Conservation (phyloP, 2,329 filamentous ascomycete species). For the Hypoxylon sp. region DNA sequence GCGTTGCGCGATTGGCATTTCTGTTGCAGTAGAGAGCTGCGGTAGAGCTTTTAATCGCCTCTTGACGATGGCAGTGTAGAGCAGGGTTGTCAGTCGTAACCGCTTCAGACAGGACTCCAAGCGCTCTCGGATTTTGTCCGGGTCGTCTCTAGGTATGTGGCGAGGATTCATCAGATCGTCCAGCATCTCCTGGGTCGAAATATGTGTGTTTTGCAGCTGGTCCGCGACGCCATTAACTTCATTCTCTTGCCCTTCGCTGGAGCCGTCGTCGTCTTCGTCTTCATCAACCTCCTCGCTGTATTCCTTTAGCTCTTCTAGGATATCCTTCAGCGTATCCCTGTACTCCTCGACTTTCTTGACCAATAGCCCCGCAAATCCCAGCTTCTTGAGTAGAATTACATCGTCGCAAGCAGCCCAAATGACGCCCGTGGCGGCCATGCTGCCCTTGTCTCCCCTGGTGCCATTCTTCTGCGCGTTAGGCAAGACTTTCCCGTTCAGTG, state of each 20-base stretch:
- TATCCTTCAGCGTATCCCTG: slow-evolving; percentile 82
- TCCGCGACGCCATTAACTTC: slow-evolving; percentile 60
- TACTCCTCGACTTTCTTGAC: slow-evolving; percentile 80
- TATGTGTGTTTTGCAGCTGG: slow-evolving; percentile 52
- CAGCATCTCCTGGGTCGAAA: slow-evolving; percentile 69
- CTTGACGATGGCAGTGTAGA: slow-evolving; percentile 80
- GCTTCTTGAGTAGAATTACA: slow-evolving; percentile 72
- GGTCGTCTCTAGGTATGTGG: slow-evolving; percentile 75
- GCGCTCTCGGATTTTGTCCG: slow-evolving; percentile 73
- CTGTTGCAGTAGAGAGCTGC: slow-evolving; percentile 56
- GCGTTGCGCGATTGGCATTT: slow-evolving; percentile 56
- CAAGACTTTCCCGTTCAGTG: slow-evolving; percentile 69
- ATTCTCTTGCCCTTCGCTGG: slow-evolving; percentile 57
- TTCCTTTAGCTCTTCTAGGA: slow-evolving; percentile 87
- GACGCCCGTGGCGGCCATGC: slow-evolving; percentile 77
- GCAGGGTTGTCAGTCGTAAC: slow-evolving; percentile 75
- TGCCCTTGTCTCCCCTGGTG: slow-evolving; percentile 62
- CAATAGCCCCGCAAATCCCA: slow-evolving; percentile 79
- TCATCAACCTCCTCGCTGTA: slow-evolving; percentile 83
- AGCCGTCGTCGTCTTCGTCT: slow-evolving; percentile 69
- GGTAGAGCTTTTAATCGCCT: slow-evolving; percentile 75
- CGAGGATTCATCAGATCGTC: slow-evolving; percentile 77
- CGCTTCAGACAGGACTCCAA: slow-evolving; percentile 75
- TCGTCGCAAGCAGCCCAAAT: slow-evolving; percentile 89
- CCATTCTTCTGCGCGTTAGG: slow-evolving; percentile 64